phyloP scores from a whole-genome alignment of 148 eudicot species.

The Fagopyrum homotropicum region DNA sequence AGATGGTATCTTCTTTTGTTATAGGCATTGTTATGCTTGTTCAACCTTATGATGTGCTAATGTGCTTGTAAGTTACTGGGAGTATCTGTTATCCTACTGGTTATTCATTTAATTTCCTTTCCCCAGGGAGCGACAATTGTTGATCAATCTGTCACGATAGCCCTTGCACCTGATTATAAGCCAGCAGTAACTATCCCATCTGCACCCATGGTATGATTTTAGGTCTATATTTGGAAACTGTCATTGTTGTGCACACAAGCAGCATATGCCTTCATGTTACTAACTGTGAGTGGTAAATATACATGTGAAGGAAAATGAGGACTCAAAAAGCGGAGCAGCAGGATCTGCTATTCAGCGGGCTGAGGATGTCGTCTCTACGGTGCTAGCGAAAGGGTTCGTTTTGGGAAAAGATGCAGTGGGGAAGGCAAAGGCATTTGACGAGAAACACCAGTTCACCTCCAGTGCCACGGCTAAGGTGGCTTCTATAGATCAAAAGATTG shows the following conservation, averaged over 20 bases:
- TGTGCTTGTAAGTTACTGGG: too few relatives aligned
- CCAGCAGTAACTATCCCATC: constrained; percentile 44
- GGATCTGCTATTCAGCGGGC: constrained; percentile 73
- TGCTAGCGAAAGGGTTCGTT: constrained; percentile 88
- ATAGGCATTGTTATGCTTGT: too few relatives aligned
- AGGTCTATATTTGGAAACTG: background rate
- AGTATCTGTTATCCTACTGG: background rate
- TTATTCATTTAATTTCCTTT: background rate
- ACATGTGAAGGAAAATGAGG: constrained; percentile 31
- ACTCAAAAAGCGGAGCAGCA: constrained; percentile 25
- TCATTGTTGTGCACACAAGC: background rate
- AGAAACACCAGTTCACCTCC: constrained; percentile 66
- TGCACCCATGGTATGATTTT: constrained; percentile 36
- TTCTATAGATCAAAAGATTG: constrained; percentile 80
- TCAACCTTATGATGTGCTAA: too few relatives aligned
- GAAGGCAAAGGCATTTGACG: constrained; percentile 81
- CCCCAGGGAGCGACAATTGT: constrained; percentile 91
- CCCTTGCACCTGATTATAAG: constrained; percentile 70
- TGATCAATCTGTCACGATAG: constrained; percentile 76
- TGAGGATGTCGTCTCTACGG: constrained; percentile 80
- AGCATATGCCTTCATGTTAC: background rate
- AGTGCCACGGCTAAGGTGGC: constrained; percentile 79
- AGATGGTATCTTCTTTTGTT: background rate
- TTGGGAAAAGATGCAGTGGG: constrained; percentile 77
- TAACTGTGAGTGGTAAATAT: background rate